Conservation (phyloP, 495 filamentous ascomycete genomes). For the Evansstolkia leycettana region DNA sequence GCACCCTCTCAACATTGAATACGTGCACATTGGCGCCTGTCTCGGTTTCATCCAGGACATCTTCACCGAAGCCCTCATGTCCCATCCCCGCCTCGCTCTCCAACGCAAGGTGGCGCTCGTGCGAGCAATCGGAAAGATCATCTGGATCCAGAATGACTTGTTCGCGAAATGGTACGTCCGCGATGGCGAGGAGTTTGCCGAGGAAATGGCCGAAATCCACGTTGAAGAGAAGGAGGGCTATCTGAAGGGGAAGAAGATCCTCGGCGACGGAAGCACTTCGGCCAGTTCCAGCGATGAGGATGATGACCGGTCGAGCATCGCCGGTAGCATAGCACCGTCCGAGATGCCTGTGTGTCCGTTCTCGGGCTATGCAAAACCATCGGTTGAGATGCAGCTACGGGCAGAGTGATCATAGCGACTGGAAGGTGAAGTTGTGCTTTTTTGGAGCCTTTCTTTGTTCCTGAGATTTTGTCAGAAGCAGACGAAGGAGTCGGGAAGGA, state of each 20-base stretch:
- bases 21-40: slow-evolving; percentile 57
- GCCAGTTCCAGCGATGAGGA: slow-evolving; percentile 21
- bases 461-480: too few species aligned
- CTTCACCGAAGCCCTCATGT: slow-evolving; percentile 61
- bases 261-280: slow-evolving; percentile 19
- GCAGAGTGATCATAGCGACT: slow-evolving; percentile 8
- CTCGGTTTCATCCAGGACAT: slow-evolving; percentile 62
- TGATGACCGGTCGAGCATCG: slow-evolving; percentile 23
- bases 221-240: slow-evolving; percentile 51
- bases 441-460: not conserved
- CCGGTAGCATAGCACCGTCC: slow-evolving; percentile 14
- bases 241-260: slow-evolving; percentile 35
- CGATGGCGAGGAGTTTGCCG: slow-evolving; percentile 59
- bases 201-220: slow-evolving; percentile 40
- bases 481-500: too few species aligned
- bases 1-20: slow-evolving; percentile 60
- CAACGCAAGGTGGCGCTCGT: slow-evolving; percentile 54
- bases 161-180: slow-evolving; percentile 64
- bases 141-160: slow-evolving; percentile 72
- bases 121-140: slow-evolving; percentile 48
- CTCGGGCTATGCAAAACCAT: slow-evolving; percentile 15
- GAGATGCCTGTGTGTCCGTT: slow-evolving; percentile 23
- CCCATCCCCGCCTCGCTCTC: slow-evolving; percentile 49
- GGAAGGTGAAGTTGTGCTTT: not conserved
- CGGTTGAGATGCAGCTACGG: slow-evolving; percentile 29